Evolutionary conservation across 176 grass and related monocot species (phyloP), one percentile per base, ranked within the genome.

Genomic region (Lolium multiflorum): DNA sequence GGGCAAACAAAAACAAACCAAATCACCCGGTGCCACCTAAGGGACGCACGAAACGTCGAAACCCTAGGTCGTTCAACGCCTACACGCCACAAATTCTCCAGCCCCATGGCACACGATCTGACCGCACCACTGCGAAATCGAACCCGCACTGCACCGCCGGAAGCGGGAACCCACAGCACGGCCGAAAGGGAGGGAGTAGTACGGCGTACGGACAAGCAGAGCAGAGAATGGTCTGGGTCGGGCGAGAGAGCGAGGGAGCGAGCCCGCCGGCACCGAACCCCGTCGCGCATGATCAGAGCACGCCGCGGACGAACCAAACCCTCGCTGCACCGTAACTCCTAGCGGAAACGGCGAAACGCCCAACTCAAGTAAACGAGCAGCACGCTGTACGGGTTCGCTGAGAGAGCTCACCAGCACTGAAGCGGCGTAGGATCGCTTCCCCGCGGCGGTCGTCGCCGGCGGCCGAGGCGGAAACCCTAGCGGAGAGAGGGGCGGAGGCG

Each of bases 391-490:
- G 13, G 48, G 48, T 28, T 76, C 14, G 48, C 24, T 17, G 24
- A 54, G 73, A 76, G 73, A 54, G 73, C 73, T 76, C 73, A 76
- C 73, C 48, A 10, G 73, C 62, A 76, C 73, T 28, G 47, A 18
- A 4, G 24, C 47, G 8, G 24, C 47, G 48, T 76, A 11, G 24
- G 62, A 4, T 65, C 4, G 22, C 11, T 26, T 63, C 60, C 60
- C 11, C 3, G 13, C 60, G 24, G 25, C 7, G 62, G 25, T 7
- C 5, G 11, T 28, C 25, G 25, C 0, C 73, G 73, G 73, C 48
- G 25, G 73, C 73, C 48, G 22, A 54, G 73, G 73, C 22, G 48
- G 48, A 76, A 76, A 76, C 48, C 73, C 73, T 76, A 76, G 73
- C 24, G 73, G 72, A 6, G 47, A 22, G 71, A 47, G 25, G 26